Evolutionary conservation across 768 basidiomycete species (phyloP), one percentile per base, ranked within the genome.

Genomic region (Mycena epipterygia): DNA sequence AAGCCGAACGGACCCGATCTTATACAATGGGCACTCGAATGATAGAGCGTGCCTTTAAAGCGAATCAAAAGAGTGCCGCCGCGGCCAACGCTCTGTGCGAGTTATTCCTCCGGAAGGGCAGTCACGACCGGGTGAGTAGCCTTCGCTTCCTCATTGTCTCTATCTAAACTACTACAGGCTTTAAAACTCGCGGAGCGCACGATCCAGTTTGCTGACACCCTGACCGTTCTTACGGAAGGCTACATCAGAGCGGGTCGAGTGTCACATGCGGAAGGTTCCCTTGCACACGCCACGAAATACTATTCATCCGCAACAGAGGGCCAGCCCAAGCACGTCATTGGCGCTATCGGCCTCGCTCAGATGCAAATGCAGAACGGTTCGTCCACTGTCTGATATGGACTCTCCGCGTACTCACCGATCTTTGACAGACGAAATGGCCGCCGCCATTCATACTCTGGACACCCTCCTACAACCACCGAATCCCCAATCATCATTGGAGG

Each of bases 171-270:
- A 49, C 60, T 23, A 1, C 64, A 96, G 91, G 95, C 96, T 0
- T 79, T 97, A 49, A 99, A 99, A 84, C 84, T 99, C 23, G 96
- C 96, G 27, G 98, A 99, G 76, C 89, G 96, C 59, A 93, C 96
- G 0, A 91, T 99, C 44, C 96, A 98, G 77, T 98, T 94, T 76
- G 93, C 97, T 0, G 97, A 99, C 75, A 95, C 94, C 0, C 84
- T 95, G 35, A 87, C 94, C 0, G 84, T 97, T 19, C 86, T 97
- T 32, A 93, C 94, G 0, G 97, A 98, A 75, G 93, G 96, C 3
- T 94, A 96, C 76, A 81, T 97, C 19, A 88, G 93, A 35, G 91
- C 96, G 17, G 97, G 91, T 2, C 89, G 95, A 21, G 91, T 94
- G 3, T 86, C 90, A 17, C 95, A 97, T 74, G 89, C 90, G 2